Evolutionary conservation across 192 early-diverging fungal species (phyloP), one percentile per base, ranked within the genome.

Genomic region (Backusella psychrophila): DNA sequence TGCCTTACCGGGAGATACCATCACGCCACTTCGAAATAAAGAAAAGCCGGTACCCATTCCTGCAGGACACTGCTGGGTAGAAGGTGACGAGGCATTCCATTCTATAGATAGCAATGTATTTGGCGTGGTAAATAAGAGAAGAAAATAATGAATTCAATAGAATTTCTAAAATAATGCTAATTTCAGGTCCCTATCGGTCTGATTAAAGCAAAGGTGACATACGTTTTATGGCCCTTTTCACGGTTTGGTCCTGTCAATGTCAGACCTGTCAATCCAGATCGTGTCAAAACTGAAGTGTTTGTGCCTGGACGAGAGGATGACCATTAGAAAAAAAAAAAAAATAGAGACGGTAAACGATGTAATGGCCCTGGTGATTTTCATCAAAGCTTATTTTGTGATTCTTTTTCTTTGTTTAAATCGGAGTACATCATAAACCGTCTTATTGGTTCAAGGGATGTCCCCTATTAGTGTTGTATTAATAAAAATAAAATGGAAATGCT

Each of bases 1-100:
- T 31, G 96, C 91, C 1, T 63, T 96, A 69, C 90, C 90, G 41
- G 94, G 94, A 29, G 96, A 97, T 78, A 87, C 86, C 3, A 86
- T 94, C 23, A 75, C 82, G 38, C 87, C 90, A 42, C 53, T 83
- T n/a, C 73, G 41, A 21, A 42, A 67, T 52, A 31, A 66, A 44
- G 39, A 72, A 59, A n/a, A 21, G 67, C 4, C 53, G 2, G 77
- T 94, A 6, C 86, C 85, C 42, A 82, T 96, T 19, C 94, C 94
- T 33, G 80, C 78, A 75, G 94, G 94, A 21, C 90, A 96, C 72
- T 93, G 91, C 78, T 96, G 94, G 94, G 84, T 94, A 44, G 94
- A 96, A 78, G 91, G 92, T 66, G 94, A 96, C 78, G 94, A 96
- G 76, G 86, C 86, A 56, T 96, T 93, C 77, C 92, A 94, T 73